Base-by-base conservation (phyloP, 257 asterid genomes). In the Linderniella brevidens region DNA sequence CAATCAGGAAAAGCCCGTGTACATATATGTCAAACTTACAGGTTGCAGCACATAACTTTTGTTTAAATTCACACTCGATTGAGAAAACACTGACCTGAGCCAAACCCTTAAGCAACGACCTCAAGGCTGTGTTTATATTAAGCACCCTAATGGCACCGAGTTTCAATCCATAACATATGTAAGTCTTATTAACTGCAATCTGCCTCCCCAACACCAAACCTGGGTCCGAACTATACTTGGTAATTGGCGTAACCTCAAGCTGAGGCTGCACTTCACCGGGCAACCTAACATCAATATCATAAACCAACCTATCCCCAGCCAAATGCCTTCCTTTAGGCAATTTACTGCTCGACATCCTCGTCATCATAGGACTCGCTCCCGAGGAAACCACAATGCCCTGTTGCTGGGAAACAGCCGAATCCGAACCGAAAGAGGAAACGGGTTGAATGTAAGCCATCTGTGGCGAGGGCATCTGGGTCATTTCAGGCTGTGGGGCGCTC, bases 211-310 rank as follows among this genome's bases (percentile, higher is more conserved):
- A 48, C 29, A 79, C 93, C 50, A 90, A 88, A 2, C 94, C 94
- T 0, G 99, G 96, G 50, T 90, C 99, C 17, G 99, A 90, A 29
- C 61, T 81, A 54, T 90, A 90, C 62, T 90, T 90, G 3, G 99
- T 90, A 67, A 90, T 90, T 17, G 99, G 99, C 38, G 94, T 90
- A 51, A 90, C 99, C 80, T 90, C 99, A 14, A 90, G 84, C 69
- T 90, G 96, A 45, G 99, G 96, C 72, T 82, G 96, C 63, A 82
- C 84, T 74, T 90, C 99, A 4, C 92, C 93, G 0, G 90, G 79
- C 68, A 77, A 56, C 66, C 93, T 77, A 40, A 70, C 79, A 79
- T 86, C 79, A 0, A 90, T 66, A 52, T 90, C 99, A 19, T 90
- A 90, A 9, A 67, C 74, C 41, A 77, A 42, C 16, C 58, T 69